phyloP scores from a whole-genome alignment of 805 yeast genomes.

The Candida lessepsii region DNA sequence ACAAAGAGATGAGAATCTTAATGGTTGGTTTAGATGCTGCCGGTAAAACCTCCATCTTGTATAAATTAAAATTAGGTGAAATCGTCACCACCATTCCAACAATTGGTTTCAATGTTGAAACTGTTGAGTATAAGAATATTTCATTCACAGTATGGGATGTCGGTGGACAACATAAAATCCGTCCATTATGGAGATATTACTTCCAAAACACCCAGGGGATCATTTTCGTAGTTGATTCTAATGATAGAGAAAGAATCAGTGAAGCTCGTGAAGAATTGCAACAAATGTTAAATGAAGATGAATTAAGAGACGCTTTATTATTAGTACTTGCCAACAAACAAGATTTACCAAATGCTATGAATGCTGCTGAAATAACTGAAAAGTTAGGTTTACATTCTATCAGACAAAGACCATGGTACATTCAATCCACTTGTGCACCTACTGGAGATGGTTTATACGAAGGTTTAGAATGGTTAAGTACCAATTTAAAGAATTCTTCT shows the following conservation, averaged over 20 bases:
- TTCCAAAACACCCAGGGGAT: conserved; percentile 99
- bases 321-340: conserved; percentile 97
- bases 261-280: conserved; percentile 98
- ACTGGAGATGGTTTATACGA: conserved; percentile 98
- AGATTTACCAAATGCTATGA: conserved; percentile 98
- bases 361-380: conserved; percentile 97
- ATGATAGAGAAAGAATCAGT: conserved; percentile 95
- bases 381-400: conserved; percentile 94
- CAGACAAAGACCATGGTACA: conserved; percentile 99
- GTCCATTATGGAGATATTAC: conserved; percentile 99
- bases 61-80: conserved; percentile 93
- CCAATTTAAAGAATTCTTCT: conserved; percentile 63
- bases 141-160: conserved; percentile 98
- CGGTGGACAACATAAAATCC: conserved; percentile 99
- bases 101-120: conserved; percentile 95
- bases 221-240: conserved; percentile 95
- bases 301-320: conserved; percentile 92
- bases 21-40: conserved; percentile 99
- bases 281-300: conserved; percentile 98
- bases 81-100: conserved; percentile 96
- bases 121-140: conserved; percentile 95
- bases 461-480: conserved; percentile 96
- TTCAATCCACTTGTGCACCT: conserved; percentile 98
- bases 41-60: conserved; percentile 95
- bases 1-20: conserved; percentile 96